A percentile compares a stretch with the other conserved stretches of the same genome.
These are phyloP conservation scores for Quercus tomentella DNA, from an alignment of 331 rosid genomes.

Conservation along the genomic window DNA sequence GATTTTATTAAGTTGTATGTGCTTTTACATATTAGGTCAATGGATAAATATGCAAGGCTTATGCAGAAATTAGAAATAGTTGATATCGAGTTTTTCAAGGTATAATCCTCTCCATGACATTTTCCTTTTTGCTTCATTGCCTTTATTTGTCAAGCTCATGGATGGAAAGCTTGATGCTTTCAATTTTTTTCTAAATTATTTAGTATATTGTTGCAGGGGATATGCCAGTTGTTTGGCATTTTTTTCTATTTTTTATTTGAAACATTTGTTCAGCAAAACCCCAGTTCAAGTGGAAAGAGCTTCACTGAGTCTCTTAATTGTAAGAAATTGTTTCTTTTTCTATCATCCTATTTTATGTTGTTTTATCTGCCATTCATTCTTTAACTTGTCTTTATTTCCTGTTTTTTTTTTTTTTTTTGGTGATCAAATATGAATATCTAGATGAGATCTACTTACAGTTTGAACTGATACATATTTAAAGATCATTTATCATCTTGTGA, in stretches of 20 bases:
- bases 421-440: not conserved
- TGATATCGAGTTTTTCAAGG: slow-evolving; percentile 90
- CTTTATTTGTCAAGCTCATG: slow-evolving; percentile 8
- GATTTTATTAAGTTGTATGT: slow-evolving; percentile 27
- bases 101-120: slow-evolving; percentile 28
- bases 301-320: slow-evolving; percentile 56
- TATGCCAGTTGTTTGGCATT: slow-evolving; percentile 86
- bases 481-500: slow-evolving; percentile 29
- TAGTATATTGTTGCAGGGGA: slow-evolving; percentile 79
- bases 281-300: slow-evolving; percentile 68
- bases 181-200: slow-evolving; percentile 34
- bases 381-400: not conserved
- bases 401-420: not conserved
- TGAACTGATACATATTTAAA: slow-evolving; percentile 20
- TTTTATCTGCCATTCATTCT: not conserved
- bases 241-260: slow-evolving; percentile 74
- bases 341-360: not conserved
- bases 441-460: not conserved
- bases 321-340: slow-evolving; percentile 38
- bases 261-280: slow-evolving; percentile 78
- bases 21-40: slow-evolving; percentile 57
- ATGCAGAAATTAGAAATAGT: slow-evolving; percentile 90
- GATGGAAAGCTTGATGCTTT: slow-evolving; percentile 15
- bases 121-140: not conserved
- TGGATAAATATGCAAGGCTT: slow-evolving; percentile 98